These are phyloP conservation scores for Yamadazyma kanchanaburiensis DNA, from an alignment of 1,139 yeast genomes.

Conservation along the genomic window DNA sequence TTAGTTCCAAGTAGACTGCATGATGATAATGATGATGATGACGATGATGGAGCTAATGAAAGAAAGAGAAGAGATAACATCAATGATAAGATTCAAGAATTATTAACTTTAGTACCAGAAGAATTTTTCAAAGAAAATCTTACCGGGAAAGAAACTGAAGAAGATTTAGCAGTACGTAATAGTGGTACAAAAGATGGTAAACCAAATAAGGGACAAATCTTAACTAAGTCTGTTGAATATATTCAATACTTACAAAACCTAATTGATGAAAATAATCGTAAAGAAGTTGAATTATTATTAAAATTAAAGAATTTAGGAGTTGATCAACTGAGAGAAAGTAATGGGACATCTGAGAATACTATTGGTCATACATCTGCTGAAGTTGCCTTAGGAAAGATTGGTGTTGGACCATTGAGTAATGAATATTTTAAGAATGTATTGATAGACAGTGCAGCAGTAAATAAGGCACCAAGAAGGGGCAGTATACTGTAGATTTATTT, in stretches of 20 bases:
- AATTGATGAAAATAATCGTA: constrained; percentile 74
- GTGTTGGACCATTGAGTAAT: constrained; percentile 74
- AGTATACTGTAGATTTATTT: constrained; percentile 9
- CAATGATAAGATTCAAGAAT: constrained; percentile 84
- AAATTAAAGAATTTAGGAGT: constrained; percentile 52
- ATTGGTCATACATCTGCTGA: constrained; percentile 79
- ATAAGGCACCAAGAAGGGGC: constrained; percentile 20
- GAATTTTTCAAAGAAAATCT: constrained; percentile 41
- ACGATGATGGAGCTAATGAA: constrained; percentile 42
- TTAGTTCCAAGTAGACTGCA: constrained; percentile 26
- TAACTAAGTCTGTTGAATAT: constrained; percentile 82
- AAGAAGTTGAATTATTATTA: constrained; percentile 71
- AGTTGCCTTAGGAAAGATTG: constrained; percentile 68
- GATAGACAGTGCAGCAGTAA: constrained; percentile 27
- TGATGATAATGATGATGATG: constrained; percentile 24
- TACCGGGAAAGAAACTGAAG: constrained; percentile 15
- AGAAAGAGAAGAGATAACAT: constrained; percentile 83
- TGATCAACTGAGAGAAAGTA: too few relatives aligned
- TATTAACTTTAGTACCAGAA: constrained; percentile 65
- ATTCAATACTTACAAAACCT: constrained; percentile 68
- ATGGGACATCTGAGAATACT: constrained; percentile 30
- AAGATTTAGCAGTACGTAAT: constrained; percentile 39
- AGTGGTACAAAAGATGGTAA: constrained; percentile 82
- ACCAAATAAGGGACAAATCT: constrained; percentile 90
- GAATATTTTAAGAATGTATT: constrained; percentile 39